Conservation (phyloP, 1,284 basidiomycete species). For the Mycosarcoma mackinlayi region DNA sequence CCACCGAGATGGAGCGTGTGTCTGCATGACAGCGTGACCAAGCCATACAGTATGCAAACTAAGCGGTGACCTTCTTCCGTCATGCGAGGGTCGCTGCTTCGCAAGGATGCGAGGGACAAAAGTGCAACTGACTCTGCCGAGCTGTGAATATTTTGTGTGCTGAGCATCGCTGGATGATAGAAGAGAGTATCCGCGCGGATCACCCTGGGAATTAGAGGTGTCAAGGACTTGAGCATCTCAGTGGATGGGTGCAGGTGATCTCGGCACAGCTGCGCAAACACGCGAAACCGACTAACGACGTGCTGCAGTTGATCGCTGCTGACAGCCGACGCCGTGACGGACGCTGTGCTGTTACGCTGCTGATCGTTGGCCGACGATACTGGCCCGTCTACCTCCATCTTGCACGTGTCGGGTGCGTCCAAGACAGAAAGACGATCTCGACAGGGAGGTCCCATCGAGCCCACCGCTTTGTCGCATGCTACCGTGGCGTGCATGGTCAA, state of each 20-base stretch:
- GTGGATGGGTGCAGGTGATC: slow-evolving; percentile 32
- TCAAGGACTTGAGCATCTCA: slow-evolving; percentile 23
- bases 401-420: not conserved
- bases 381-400: slow-evolving; percentile 19
- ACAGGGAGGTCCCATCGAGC: slow-evolving; percentile 8
- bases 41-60: slow-evolving; percentile 32
- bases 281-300: slow-evolving; percentile 29
- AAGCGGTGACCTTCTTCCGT: slow-evolving; percentile 25
- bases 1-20: slow-evolving; percentile 30
- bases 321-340: slow-evolving; percentile 12
- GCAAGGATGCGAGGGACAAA: slow-evolving; percentile 26
- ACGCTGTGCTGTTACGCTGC: slow-evolving; percentile 22
- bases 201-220: slow-evolving; percentile 18
- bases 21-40: slow-evolving; percentile 35
- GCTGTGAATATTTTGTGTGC: slow-evolving; percentile 26
- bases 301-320: slow-evolving; percentile 36
- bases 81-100: slow-evolving; percentile 11
- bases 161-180: slow-evolving; percentile 37
- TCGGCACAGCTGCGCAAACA: slow-evolving; percentile 37
- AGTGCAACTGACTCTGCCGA: slow-evolving; percentile 31
- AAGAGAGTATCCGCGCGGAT: slow-evolving; percentile 18
- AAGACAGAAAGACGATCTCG: not conserved
- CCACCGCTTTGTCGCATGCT: not conserved
- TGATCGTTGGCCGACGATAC: slow-evolving; percentile 8
- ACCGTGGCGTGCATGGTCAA: not conserved